Evolutionary conservation across 805 yeast species (phyloP), one percentile per base, ranked within the genome.

Genomic region (Saccharomycopsis fermentans): DNA sequence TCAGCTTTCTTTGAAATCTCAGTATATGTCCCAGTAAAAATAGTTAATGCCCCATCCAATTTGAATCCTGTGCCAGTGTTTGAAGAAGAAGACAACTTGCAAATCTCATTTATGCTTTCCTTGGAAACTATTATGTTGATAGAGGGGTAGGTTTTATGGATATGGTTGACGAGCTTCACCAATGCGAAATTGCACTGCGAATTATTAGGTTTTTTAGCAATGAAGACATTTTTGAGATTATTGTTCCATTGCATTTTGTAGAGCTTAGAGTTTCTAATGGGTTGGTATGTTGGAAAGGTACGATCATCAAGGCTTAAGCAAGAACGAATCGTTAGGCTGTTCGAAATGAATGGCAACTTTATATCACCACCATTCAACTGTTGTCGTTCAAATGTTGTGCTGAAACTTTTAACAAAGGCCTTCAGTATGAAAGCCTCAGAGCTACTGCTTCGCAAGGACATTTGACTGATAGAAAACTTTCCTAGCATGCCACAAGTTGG

Each of bases 191-290:
- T 74, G 2, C 89, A 95, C 8, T 74, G 72, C 1, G 72, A 69
- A 55, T 88, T 81, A 84, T 87, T 82, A 1, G 96, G 96, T 68
- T 92, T 92, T 71, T 90, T 91, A 34, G 89, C 88, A 17, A 92
- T 75, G 57, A 86, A 78, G 9, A 92, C 81, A 68, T 91, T 92
- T 60, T 82, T 81, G 11, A 89, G 78, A 16, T 72, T 27, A 6
- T 26, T 68, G n/a, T 79, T 76, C 97, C 97, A 90, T 12, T 80
- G 71, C 51, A 90, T 67, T 29, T 80, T 76, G 63, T 81, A 82
- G 53, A 86, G 74, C 65, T 83, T 83, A 8, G 87, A 81, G 63
- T 80, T 79, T n/a, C 36, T 47, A 5, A 53, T 50, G 6, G 55
- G n/a, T 16, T 52, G 56, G 39, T 59, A 62, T 14, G 52, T 36